Evolutionary conservation across 2,329 filamentous ascomycete species (phyloP).

Genomic region (Calonectria pteridis): DNA sequence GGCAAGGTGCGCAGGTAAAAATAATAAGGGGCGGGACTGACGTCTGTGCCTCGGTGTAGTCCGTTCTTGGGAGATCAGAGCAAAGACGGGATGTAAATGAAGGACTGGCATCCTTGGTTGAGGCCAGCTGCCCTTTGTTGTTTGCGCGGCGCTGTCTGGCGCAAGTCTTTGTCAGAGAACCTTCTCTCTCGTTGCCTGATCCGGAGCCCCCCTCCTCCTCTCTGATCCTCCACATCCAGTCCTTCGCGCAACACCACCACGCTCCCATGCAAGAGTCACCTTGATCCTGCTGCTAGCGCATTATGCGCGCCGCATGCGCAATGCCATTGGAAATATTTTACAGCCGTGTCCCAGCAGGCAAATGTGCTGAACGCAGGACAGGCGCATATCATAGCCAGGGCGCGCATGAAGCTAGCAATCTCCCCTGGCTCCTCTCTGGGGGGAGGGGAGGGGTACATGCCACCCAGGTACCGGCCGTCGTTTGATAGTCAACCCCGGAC

Average conservation of each 20-base stretch:
- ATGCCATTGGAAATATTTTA: not conserved
- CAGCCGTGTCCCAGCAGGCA: conserved; percentile 6
- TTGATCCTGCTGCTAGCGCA: not conserved
- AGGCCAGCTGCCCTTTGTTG: not conserved
- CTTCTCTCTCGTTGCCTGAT: not conserved
- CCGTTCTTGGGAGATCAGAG: conserved; percentile 28
- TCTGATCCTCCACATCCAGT: no score
- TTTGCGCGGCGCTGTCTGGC: not conserved
- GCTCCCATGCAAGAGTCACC: not conserved
- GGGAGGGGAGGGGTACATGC: conserved; percentile 9
- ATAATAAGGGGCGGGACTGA: conserved; percentile 11
- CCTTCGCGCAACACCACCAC: not conserved
- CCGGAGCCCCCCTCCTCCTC: not conserved
- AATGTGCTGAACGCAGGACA: not conserved
- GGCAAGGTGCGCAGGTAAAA: conserved; percentile 5
- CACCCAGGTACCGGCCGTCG: conserved; percentile 16
- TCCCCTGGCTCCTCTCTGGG: conserved; percentile 13
- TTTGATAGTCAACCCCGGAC: conserved; percentile 12
- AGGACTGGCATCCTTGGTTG: conserved; percentile 34
- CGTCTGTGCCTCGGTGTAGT: conserved; percentile 22
- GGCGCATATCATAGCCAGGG: conserved; percentile 7
- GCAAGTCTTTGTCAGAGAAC: not conserved
- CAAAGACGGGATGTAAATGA: conserved; percentile 40
- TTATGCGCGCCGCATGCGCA: not conserved
- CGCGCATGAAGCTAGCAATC: conserved; percentile 29